These are phyloP conservation scores for Casuarina equisetifolia DNA, from an alignment of 306 rosid genomes.

Conservation along the genomic window DNA sequence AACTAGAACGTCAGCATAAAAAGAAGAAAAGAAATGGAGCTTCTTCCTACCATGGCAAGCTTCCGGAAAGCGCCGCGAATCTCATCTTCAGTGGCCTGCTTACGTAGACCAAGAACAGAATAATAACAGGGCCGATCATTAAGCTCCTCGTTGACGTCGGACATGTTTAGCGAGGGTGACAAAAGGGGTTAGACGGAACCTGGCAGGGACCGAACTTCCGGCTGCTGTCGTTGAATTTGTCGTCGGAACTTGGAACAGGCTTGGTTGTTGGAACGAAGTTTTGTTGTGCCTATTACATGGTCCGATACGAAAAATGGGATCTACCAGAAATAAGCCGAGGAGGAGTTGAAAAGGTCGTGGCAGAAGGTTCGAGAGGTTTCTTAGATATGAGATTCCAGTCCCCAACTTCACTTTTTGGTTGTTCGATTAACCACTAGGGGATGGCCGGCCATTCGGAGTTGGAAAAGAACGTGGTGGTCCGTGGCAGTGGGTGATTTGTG, in stretches of 20 bases:
- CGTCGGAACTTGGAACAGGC: too few species aligned
- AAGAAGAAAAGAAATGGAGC: background rate
- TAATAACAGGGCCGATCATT: background rate
- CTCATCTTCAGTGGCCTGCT: slow-evolving; percentile 10
- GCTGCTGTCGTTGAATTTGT: too few species aligned
- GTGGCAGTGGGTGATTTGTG: background rate
- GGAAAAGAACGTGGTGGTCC: slow-evolving; percentile 1
- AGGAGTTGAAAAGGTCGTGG: background rate
- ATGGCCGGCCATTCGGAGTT: background rate
- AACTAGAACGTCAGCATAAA: background rate
- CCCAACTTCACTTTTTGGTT: background rate
- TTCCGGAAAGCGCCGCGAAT: background rate
- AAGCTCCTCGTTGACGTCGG: background rate
- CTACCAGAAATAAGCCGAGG: background rate
- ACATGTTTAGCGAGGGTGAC: background rate
- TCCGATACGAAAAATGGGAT: background rate
- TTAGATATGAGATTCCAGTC: background rate
- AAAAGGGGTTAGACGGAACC: background rate
- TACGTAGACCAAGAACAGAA: slow-evolving; percentile 14
- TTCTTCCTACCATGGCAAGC: slow-evolving; percentile 16
- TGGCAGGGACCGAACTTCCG: too few species aligned
- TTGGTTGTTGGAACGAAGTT: too few species aligned
- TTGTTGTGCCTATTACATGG: too few species aligned
- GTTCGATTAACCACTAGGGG: background rate
- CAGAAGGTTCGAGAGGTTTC: slow-evolving; percentile 19